Conservation (phyloP, 345 rosid genomes). For the Raphanus sativus region DNA sequence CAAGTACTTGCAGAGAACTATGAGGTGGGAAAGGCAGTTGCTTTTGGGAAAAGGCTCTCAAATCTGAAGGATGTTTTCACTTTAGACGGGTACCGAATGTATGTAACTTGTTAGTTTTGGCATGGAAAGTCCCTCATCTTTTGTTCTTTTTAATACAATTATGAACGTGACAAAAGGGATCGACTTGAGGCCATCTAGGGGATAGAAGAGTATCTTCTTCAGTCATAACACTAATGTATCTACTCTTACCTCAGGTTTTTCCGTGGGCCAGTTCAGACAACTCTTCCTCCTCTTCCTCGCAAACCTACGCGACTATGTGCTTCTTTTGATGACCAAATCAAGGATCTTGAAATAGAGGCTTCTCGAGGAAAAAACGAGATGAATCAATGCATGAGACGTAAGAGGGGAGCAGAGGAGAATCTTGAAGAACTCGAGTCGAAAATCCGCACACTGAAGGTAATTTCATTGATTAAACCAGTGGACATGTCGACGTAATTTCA, state of each 20-base stretch:
- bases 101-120: conserved; percentile 34
- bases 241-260: conserved; percentile 59
- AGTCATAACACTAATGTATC: conserved; percentile 6
- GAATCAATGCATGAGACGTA: conserved; percentile 52
- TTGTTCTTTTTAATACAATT: neutral
- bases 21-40: conserved; percentile 71
- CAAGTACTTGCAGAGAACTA: conserved; percentile 92
- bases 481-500: neutral
- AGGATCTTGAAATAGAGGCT: conserved; percentile 54
- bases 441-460: conserved; percentile 57
- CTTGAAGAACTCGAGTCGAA: conserved; percentile 47
- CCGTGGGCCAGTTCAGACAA: conserved; percentile 84
- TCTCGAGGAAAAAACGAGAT: conserved; percentile 43
- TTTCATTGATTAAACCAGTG: conserved; percentile 14
- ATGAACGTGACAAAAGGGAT: neutral
- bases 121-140: neutral
- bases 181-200: conserved; percentile 6
- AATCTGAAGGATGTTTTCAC: conserved; percentile 88
- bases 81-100: conserved; percentile 85
- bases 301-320: conserved; percentile 76
- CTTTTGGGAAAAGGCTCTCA: conserved; percentile 71
- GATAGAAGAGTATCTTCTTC: neutral
- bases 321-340: conserved; percentile 76
- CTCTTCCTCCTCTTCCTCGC: conserved; percentile 61
- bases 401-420: conserved; percentile 52